These are phyloP conservation scores for Trametes coccinea DNA, from an alignment of 768 basidiomycete genomes.

Conservation along the genomic window DNA sequence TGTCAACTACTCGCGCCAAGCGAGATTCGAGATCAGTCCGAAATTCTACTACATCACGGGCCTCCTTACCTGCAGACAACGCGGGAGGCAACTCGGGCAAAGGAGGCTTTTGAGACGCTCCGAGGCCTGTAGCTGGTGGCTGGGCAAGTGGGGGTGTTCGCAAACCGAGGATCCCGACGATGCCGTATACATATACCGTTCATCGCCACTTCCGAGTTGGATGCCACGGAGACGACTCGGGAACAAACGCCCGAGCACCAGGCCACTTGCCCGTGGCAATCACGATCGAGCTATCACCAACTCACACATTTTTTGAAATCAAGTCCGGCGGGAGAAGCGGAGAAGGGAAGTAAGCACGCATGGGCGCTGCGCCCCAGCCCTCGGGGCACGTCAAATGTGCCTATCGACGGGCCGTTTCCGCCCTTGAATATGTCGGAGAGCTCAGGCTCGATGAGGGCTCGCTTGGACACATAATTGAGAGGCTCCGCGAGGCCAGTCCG, in stretches of 20 bases:
- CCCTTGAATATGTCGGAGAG: not conserved
- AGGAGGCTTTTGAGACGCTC: too few species aligned
- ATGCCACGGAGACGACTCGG: not conserved
- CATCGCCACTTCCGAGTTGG: not conserved
- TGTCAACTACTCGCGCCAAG: not conserved
- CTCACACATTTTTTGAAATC: conserved; percentile 9
- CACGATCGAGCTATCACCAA: conserved; percentile 5
- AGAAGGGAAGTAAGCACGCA: not conserved
- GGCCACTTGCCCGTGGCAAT: not conserved
- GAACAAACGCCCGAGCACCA: not conserved
- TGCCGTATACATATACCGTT: conserved; percentile 1
- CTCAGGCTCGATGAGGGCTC: not conserved
- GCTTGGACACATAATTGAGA: too few species aligned
- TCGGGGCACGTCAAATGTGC: not conserved
- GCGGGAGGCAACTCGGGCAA: too few species aligned
- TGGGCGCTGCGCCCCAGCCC: not conserved
- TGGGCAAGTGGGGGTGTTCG: not conserved
- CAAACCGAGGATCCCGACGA: not conserved
- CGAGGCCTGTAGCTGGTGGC: not conserved
- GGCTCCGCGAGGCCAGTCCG: too few species aligned
- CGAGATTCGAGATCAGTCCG: conserved; percentile 1
- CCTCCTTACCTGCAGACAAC: too few species aligned
- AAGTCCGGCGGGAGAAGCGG: not conserved
- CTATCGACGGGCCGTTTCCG: too few species aligned
- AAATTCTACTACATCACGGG: not conserved